Evolutionary conservation across 345 rosid genomes (phyloP).

Genomic region (Boechera retrofracta): DNA sequence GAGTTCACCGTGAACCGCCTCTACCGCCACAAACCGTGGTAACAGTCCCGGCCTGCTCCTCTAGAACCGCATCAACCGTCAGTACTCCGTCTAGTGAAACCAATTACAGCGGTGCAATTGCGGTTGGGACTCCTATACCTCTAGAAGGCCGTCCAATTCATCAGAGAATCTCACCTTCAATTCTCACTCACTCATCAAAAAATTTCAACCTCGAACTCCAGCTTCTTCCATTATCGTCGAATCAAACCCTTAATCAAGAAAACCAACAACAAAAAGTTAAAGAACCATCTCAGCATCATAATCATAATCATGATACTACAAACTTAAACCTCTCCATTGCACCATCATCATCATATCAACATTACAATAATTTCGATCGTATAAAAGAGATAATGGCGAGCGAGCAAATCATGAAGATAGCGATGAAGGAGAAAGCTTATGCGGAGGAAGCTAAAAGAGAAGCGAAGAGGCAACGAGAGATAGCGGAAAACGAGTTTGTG

Average conservation of each 20-base stretch:
- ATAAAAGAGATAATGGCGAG: slow-evolving; percentile 56
- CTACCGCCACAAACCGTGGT: slow-evolving; percentile 49
- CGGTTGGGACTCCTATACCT: slow-evolving; percentile 37
- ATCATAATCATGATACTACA: slow-evolving; percentile 41
- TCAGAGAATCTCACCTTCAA: slow-evolving; percentile 22
- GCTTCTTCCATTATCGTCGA: slow-evolving; percentile 58
- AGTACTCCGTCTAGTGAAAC: slow-evolving; percentile 80
- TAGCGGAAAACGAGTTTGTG: slow-evolving; percentile 73
- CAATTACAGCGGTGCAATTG: slow-evolving; percentile 54
- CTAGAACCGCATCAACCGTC: slow-evolving; percentile 75
- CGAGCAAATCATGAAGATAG: slow-evolving; percentile 59
- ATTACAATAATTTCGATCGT: slow-evolving; percentile 41
- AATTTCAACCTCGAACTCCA: slow-evolving; percentile 72
- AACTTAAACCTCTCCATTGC: slow-evolving; percentile 76
- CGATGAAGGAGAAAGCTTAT: slow-evolving; percentile 65
- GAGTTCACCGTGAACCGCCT: slow-evolving; percentile 54
- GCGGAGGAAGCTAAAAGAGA: slow-evolving; percentile 76
- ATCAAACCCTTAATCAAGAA: slow-evolving; percentile 42
- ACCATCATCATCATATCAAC: slow-evolving; percentile 44
- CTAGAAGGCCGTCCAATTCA: slow-evolving; percentile 40
- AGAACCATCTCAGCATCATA: slow-evolving; percentile 44
- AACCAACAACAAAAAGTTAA: slow-evolving; percentile 22
- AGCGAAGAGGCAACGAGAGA: slow-evolving; percentile 74
- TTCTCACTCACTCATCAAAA: slow-evolving; percentile 35
- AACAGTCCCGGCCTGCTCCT: slow-evolving; percentile 61